Base-by-base conservation (phyloP, 2,329 filamentous ascomycete species). In the Purpureocillium lavendulum region DNA sequence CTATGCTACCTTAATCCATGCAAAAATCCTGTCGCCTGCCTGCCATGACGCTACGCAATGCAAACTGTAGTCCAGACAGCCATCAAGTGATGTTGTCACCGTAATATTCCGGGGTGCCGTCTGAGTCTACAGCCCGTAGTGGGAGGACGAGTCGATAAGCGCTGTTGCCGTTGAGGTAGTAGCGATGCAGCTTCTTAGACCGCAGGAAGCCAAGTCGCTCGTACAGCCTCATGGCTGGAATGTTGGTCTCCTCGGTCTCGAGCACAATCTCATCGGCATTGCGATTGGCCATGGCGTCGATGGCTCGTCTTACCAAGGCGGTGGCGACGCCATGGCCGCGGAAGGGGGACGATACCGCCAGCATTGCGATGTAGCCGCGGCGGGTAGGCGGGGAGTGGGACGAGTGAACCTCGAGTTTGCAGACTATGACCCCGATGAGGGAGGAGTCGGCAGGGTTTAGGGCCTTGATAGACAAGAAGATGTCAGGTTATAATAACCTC, bases 291-390 rank as follows among this genome's bases (percentile, higher is more conserved):
- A 98, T 98, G 46, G 84, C 83, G 50, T 95, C 87, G 46, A 98
- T 89, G 15, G 89, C 88, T 70, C 80, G 81, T 46, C 82, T 78
- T n/a, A 98, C 92, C 9, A 98, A 72, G 31, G 81, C 80, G 0
- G 88, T 95, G 1, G 85, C 92, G 43, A 98, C 88, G 2, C 92
- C 90, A 47, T 81, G 77, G 6, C 89, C 88, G 16, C 92, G 81
- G 54, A 87, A 83, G 18, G 80, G 69, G 30, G 87, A 79, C 33
- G 82, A 78, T 5, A 95, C 89, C n/a, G 92, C 92, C 32, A 98
- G 74, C 92, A 98, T 98, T 55, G 92, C 92, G 51, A 98, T 97
- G 65, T 98, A 98, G 41, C 92, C 92, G 46, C 92, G 79, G 47
- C 88, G 71, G 0, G 79, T 82, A 2, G 76, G 66, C 1, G 75